Evolutionary conservation across 345 rosid genomes (phyloP).

Genomic region (Luvunga scandens): DNA sequence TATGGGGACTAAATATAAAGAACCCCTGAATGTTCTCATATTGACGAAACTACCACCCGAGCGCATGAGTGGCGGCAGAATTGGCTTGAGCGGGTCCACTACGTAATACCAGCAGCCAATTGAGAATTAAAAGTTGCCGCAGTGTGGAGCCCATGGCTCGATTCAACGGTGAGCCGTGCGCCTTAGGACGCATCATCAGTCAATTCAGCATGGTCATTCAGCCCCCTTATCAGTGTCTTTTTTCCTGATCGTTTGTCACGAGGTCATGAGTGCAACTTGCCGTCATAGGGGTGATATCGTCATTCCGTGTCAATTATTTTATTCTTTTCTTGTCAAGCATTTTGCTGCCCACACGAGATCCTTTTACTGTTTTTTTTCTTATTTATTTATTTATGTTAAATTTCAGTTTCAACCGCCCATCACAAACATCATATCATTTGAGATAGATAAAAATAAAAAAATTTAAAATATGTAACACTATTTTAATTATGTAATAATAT

Average conservation of each 20-base stretch:
- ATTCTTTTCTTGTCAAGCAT: too few species aligned
- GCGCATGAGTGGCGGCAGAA: constrained; percentile 14
- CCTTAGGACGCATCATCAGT: neutral
- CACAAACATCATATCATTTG: too few species aligned
- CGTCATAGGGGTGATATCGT: constrained; percentile 7
- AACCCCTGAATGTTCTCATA: neutral
- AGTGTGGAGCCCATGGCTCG: constrained; percentile 31
- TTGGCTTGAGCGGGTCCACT: neutral
- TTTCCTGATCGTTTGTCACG: constrained; percentile 4
- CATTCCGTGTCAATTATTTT: neutral
- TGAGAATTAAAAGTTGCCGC: neutral
- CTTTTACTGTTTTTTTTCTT: too few species aligned
- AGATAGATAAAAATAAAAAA: too few species aligned
- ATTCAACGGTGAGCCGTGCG: constrained; percentile 31
- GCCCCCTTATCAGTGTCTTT: neutral
- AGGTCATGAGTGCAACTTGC: neutral
- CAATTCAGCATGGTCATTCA: neutral
- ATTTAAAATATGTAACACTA: too few species aligned
- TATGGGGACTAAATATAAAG: neutral
- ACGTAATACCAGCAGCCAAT: neutral
- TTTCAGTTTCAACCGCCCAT: too few species aligned
- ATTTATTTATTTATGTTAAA: too few species aligned
- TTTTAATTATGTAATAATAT: too few species aligned
- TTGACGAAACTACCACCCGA: constrained; percentile 2
- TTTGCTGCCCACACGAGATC: too few species aligned